These are phyloP conservation scores for Mrakia frigida DNA, from an alignment of 768 basidiomycete genomes.

Conservation along the genomic window DNA sequence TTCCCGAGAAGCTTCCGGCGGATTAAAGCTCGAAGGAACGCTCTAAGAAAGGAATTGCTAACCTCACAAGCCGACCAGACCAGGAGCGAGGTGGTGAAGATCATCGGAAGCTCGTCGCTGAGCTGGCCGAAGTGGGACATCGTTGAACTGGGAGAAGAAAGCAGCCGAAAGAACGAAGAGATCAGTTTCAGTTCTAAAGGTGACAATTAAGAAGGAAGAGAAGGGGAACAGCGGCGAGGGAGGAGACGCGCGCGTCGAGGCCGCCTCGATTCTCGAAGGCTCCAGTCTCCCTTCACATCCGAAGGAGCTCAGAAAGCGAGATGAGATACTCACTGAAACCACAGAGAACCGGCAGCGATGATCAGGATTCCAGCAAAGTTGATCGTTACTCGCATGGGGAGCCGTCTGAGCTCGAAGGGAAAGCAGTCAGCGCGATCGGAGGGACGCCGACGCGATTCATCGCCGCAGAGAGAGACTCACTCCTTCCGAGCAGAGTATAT, in stretches of 20 bases:
- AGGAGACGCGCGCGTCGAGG: too few relatives aligned
- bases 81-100: not conserved
- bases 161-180: not conserved
- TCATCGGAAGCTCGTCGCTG: conserved; percentile 26
- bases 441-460: not conserved
- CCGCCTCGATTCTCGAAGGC: too few relatives aligned
- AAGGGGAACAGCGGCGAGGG: too few relatives aligned
- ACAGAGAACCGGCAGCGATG: conserved; percentile 12
- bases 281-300: not conserved
- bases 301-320: not conserved
- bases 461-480: not conserved
- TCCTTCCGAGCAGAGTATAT: conserved; percentile 12
- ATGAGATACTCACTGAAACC: conserved; percentile 16
- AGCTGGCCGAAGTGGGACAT: conserved; percentile 11
- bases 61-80: conserved; percentile 24
- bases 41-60: not conserved
- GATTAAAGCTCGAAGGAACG: too few relatives aligned
- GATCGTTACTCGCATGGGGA: conserved; percentile 2
- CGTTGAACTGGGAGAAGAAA: not conserved
- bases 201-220: too few relatives aligned
- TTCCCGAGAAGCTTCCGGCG: too few relatives aligned
- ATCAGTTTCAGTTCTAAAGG: not conserved
- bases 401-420: not conserved
- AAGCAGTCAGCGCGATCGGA: not conserved
- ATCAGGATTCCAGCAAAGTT: conserved; percentile 14